Percentiles rank a stretch among this genome's conserved stretches.
These are phyloP conservation scores for Zasmidium citrigriseum DNA, from an alignment of 2,329 filamentous ascomycete species.

Conservation along the genomic window DNA sequence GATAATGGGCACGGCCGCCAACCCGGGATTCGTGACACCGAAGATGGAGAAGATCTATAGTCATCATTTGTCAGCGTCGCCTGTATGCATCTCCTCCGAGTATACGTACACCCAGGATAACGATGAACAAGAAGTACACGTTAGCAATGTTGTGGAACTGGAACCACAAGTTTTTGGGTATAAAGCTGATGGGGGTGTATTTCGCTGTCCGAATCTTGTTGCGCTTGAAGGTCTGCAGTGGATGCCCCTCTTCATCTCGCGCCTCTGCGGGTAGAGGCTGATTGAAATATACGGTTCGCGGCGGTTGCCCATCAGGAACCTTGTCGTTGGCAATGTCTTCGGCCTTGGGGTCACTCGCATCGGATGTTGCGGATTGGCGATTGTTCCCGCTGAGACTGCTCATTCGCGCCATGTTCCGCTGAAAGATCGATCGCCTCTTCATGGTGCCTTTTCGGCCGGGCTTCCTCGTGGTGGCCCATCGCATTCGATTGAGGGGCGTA, in stretches of 20 bases:
- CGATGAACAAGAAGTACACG: slow-evolving; percentile 95
- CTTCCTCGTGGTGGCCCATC: slow-evolving; percentile 95
- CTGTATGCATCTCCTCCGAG: not conserved
- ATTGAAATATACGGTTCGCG: slow-evolving; percentile 80
- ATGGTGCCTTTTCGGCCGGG: slow-evolving; percentile 71
- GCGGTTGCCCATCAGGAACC: slow-evolving; percentile 39
- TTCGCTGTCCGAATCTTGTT: slow-evolving; percentile 99
- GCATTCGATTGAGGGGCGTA: slow-evolving; percentile 66
- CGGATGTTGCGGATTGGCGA: slow-evolving; percentile 38
- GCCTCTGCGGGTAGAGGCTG: slow-evolving; percentile 72
- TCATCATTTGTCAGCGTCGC: slow-evolving; percentile 16
- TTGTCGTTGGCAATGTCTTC: slow-evolving; percentile 29
- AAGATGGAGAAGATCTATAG: slow-evolving; percentile 87
- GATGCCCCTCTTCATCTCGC: slow-evolving; percentile 78
- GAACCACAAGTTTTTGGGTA: slow-evolving; percentile 95
- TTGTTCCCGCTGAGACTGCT: slow-evolving; percentile 16
- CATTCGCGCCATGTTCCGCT: slow-evolving; percentile 51
- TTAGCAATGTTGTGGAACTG: slow-evolving; percentile 99
- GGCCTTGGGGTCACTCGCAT: slow-evolving; percentile 35
- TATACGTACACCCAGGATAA: slow-evolving; percentile 83
- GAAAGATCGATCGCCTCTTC: slow-evolving; percentile 82
- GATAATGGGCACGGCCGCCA: slow-evolving; percentile 89
- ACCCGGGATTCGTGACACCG: slow-evolving; percentile 82
- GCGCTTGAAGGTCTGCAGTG: slow-evolving; percentile 69
- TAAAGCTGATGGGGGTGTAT: slow-evolving; percentile 91